Evolutionary conservation across 2,329 filamentous ascomycete genomes (phyloP).

Genomic region (Mycogone perniciosa): DNA sequence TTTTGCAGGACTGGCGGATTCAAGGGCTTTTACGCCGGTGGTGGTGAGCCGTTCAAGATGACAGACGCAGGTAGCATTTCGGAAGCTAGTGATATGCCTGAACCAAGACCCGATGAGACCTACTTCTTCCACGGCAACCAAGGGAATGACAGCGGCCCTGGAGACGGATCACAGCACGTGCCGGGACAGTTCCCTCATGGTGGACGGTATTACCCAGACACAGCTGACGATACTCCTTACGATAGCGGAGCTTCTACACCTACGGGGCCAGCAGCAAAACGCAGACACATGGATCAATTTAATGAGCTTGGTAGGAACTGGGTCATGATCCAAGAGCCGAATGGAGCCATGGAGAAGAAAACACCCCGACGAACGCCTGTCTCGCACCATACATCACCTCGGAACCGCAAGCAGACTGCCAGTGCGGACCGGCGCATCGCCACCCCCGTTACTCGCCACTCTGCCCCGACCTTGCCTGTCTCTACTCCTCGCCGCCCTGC

Average conservation of each 20-base stretch:
- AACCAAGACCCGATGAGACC: slow-evolving; percentile 17
- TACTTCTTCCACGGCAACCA: slow-evolving; percentile 27
- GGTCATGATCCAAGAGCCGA: slow-evolving; percentile 56
- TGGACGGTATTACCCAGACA: slow-evolving; percentile 9
- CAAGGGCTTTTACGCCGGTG: slow-evolving; percentile 79
- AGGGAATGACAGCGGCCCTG: slow-evolving; percentile 5
- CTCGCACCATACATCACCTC: slow-evolving; percentile 20
- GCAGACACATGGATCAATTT: slow-evolving; percentile 45
- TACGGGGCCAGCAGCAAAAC: slow-evolving; percentile 42
- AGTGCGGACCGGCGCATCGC: slow-evolving; percentile 37
- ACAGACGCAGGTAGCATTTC: slow-evolving; percentile 22
- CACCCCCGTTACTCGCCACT: slow-evolving; percentile 21
- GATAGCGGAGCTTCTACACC: slow-evolving; percentile 35
- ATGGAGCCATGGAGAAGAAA: slow-evolving; percentile 16
- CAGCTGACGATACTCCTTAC: slow-evolving; percentile 23
- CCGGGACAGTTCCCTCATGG: neutral
- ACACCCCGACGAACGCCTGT: slow-evolving; percentile 21
- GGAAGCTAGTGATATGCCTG: slow-evolving; percentile 15
- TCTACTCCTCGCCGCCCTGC: slow-evolving; percentile 11
- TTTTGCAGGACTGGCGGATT: slow-evolving; percentile 73
- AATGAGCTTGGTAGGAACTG: slow-evolving; percentile 61
- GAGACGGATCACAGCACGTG: neutral
- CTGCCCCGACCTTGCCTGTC: neutral
- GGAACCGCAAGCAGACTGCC: slow-evolving; percentile 29
- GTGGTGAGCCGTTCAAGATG: slow-evolving; percentile 64